Evolutionary conservation across 202 grass and related monocot genomes (phyloP), one percentile per base, ranked within the genome.

Genomic region (Eragrostis tef): DNA sequence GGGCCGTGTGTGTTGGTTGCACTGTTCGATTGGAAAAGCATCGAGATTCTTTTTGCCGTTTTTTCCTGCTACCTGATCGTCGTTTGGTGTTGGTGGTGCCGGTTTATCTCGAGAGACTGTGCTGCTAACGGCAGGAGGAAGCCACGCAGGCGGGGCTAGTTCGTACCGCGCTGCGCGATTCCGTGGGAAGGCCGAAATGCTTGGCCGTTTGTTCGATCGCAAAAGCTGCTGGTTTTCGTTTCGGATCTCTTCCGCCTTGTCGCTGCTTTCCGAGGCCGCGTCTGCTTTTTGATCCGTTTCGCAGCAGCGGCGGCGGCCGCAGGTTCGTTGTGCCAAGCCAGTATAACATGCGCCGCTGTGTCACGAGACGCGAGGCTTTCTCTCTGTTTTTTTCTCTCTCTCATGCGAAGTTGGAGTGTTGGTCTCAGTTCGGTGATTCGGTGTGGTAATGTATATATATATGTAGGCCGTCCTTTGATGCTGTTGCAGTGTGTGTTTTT

Each of bases 131-230:
- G 76, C 39, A 45, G 60, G 47, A 79, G 76, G 76, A 51, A 53
- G 27, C 46, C 76, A 45, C 76, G 76, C 76, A 79, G 78, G 39
- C 56, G 39, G 62, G 52, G 25, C 44, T 63, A 44, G 31, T 4
- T 29, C 62, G 39, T 68, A 67, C 70, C 52, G 70, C 51, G 60
- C 62, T 79, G 62, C 47, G 47, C 53, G 70, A 64, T 83, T 52
- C 73, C 46, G 22, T 57, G 57, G 46, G 25, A 71, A 36, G 16
- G 48, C 34, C 44, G 3, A 64, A 77, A 87, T 64, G 46, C 56
- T n/a, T 50, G 65, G 61, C 56, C 34, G 7, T 63, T 65, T 53
- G 7, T 63, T 65, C 25, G 86, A 24, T 25, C n/a, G 53, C 31
- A 6, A 75, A 84, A 84, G 81, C 56, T 50, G 57, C 2, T 19